Evolutionary conservation across 2,329 filamentous ascomycete genomes (phyloP).

Genomic region (Colletotrichum sidae): DNA sequence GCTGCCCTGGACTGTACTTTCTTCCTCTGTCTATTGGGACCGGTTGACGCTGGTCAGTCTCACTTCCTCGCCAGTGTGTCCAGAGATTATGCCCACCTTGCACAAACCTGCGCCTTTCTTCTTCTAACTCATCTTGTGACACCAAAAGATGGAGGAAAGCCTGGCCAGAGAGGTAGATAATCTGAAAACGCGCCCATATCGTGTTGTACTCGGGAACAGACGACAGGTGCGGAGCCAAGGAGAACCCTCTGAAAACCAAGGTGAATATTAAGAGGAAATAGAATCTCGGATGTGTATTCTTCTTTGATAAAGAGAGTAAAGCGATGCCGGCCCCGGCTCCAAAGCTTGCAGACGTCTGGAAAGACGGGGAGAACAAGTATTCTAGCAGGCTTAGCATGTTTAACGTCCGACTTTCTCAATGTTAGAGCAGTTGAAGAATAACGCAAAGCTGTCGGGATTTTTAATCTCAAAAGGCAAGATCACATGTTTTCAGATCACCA

Average conservation of each 20-base stretch:
- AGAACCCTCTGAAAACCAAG: background rate
- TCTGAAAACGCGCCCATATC: conserved; percentile 4
- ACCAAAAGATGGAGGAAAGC: background rate
- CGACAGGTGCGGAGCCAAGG: background rate
- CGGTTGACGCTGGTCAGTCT: background rate
- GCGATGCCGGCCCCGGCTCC: background rate
- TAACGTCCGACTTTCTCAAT: background rate
- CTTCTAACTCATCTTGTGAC: background rate
- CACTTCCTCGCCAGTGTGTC: no score
- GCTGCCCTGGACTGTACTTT: background rate
- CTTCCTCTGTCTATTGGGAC: background rate
- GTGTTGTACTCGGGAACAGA: background rate
- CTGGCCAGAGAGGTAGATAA: conserved; percentile 3
- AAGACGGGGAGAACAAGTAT: background rate
- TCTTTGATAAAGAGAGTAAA: background rate
- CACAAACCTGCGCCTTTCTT: background rate
- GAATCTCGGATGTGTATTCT: background rate
- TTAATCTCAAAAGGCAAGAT: no score
- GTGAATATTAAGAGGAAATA: background rate
- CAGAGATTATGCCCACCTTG: background rate
- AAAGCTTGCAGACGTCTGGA: background rate
- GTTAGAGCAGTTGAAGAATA: background rate
- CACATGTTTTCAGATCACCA: no score
- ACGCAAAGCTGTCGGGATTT: background rate
- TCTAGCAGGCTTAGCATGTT: background rate